Evolutionary conservation across 1,284 basidiomycete genomes (phyloP).

Genomic region (Ganoderma meredithae): DNA sequence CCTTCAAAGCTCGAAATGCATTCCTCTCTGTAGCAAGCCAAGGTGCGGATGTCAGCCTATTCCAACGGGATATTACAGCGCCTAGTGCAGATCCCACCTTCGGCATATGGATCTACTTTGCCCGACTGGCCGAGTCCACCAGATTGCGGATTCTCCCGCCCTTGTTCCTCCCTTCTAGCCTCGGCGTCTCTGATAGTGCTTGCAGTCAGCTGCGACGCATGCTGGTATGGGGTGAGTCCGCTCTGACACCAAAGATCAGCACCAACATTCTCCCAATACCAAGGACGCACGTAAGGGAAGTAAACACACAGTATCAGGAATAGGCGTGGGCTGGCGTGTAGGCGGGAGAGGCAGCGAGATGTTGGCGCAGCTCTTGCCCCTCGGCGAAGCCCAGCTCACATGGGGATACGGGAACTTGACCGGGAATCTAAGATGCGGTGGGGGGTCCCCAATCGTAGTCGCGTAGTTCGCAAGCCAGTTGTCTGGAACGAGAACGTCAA

Average conservation of each 20-base stretch:
- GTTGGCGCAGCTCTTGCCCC: slow-evolving; percentile 30
- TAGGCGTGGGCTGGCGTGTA: slow-evolving; percentile 29
- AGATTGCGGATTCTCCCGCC: slow-evolving; percentile 1
- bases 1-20: slow-evolving; percentile 7
- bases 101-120: slow-evolving; percentile 39
- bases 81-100: slow-evolving; percentile 25
- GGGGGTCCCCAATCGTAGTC: slow-evolving; percentile 29
- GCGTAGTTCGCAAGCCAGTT: slow-evolving; percentile 35
- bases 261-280: not conserved
- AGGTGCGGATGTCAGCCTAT: not conserved
- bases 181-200: slow-evolving; percentile 19
- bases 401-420: slow-evolving; percentile 38
- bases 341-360: slow-evolving; percentile 35
- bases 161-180: not conserved
- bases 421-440: slow-evolving; percentile 29
- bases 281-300: not conserved
- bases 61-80: not conserved
- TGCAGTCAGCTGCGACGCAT: slow-evolving; percentile 24
- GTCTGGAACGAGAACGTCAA: slow-evolving; percentile 24
- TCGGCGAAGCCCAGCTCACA: slow-evolving; percentile 34
- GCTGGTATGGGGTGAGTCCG: slow-evolving; percentile 31
- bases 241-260: slow-evolving; percentile 14
- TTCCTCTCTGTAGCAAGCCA: not conserved
- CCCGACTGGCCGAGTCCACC: not conserved
- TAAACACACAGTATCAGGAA: slow-evolving; percentile 28